Conservation (phyloP, 768 basidiomycete species). For the Coprinellus micaceus region DNA sequence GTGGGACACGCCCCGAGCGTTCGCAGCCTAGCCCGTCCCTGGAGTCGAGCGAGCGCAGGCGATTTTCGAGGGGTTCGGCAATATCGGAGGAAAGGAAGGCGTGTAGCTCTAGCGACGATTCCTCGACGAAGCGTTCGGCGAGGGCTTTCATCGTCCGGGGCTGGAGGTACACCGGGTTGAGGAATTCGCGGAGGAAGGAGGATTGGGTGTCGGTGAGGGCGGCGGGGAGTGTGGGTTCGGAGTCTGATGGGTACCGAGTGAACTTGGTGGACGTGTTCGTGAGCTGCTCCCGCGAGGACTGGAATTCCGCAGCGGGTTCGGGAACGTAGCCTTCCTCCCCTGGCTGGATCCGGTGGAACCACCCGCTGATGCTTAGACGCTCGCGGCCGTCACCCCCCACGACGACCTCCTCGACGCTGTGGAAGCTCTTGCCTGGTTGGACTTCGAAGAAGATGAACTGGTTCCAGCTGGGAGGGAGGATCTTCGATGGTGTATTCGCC, state of each 20-base stretch:
- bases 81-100: conserved; percentile 74
- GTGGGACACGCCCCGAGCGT: conserved; percentile 54
- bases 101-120: conserved; percentile 86
- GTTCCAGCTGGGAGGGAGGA: conserved; percentile 81
- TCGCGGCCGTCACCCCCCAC: conserved; percentile 72
- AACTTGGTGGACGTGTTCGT: conserved; percentile 61
- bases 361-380: conserved; percentile 88
- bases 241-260: conserved; percentile 45
- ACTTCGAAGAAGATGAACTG: conserved; percentile 87
- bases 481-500: conserved; percentile 56
- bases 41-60: conserved; percentile 60
- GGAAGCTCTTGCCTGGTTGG: conserved; percentile 94
- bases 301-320: conserved; percentile 44
- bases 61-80: conserved; percentile 60
- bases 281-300: conserved; percentile 92
- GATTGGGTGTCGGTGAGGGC: conserved; percentile 55
- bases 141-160: conserved; percentile 76
- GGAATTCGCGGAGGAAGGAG: conserved; percentile 75
- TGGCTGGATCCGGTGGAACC: conserved; percentile 92
- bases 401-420: conserved; percentile 96
- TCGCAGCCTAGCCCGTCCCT: conserved; percentile 58
- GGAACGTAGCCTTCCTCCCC: conserved; percentile 84
- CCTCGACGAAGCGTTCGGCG: conserved; percentile 74
- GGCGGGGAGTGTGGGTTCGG: conserved; percentile 49
- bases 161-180: conserved; percentile 90